Base-by-base conservation (phyloP, 1,139 yeast species). In the Candida sojae region DNA sequence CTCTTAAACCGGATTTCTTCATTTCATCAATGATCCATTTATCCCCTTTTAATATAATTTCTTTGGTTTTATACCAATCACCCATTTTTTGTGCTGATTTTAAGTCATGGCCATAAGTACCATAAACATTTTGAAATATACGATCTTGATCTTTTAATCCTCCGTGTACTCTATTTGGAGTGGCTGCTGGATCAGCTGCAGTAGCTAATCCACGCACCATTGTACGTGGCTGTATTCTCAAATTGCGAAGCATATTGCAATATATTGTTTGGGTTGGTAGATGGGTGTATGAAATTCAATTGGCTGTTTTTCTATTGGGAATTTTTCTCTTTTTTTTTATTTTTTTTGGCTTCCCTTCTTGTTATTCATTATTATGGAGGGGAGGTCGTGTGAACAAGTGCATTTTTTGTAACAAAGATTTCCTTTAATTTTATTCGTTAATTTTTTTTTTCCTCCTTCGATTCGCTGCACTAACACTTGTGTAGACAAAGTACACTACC, bases 1-100 rank as follows among this genome's bases (percentile, higher is more conserved):
- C 96, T 68, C 96, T 83, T 57, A 88, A 77, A 17, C 96, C 96
- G 8, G 92, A 84, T 62, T 83, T 81, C 68, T 88, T 88, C 76
- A 87, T 83, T 69, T 88, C 95, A 61, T 85, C 88, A 61, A 88
- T 88, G 64, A 88, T 87, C 96, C 96, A 88, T 53, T 82, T 81
- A 66, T 88, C 92, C 46, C 96, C 96, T 68, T 88, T 88, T 54
- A 82, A 72, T 42, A 88, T 66, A 57, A 88, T 83, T 70, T 88
- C 96, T 70, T 88, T 88, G 60, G 96, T 88, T 75, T 88, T 88
- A 71, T 88, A 76, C 96, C 96, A 88, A 67, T 88, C 96, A 45
- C 96, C 96, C 83, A 86, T 85, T 62, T 80, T 80, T 73, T 79
- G 77, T 41, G 95, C 86, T 8, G 86, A 75, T 67, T 86, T 84